Conservation (phyloP, 306 rosid species). For the Cucurbita maxima region DNA sequence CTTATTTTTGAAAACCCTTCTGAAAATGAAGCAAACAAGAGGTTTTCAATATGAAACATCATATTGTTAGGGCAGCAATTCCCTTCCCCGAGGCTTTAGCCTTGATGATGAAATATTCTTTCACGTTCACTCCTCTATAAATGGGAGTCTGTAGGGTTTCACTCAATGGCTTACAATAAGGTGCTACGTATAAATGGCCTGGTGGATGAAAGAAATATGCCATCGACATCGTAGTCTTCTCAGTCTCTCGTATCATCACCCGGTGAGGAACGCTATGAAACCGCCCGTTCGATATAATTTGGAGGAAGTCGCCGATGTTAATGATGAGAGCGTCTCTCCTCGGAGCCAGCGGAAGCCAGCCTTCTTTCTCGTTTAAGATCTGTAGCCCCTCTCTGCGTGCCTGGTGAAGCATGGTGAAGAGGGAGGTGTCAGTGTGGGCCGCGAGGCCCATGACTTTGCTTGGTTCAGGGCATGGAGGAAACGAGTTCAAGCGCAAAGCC, state of each 20-base stretch:
- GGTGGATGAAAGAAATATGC: constrained; percentile 41
- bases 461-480: constrained; percentile 41
- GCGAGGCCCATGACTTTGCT: constrained; percentile 35
- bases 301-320: constrained; percentile 35
- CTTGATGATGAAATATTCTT: no score
- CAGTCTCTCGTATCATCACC: constrained; percentile 19
- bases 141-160: no score
- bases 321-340: constrained; percentile 23
- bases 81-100: no score
- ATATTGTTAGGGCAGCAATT: no score
- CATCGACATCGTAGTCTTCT: constrained; percentile 12
- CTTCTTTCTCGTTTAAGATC: constrained; percentile 4
- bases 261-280: constrained; percentile 26
- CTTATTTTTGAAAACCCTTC: no score
- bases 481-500: constrained; percentile 22
- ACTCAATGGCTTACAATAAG: no score
- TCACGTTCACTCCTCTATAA: no score
- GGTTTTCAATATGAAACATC: no score
- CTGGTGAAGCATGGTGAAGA: constrained; percentile 32
- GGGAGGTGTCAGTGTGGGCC: constrained; percentile 39
- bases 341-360: constrained; percentile 32
- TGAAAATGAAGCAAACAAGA: no score
- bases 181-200: not conserved
- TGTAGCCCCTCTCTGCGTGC: constrained; percentile 18
- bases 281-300: constrained; percentile 26